These are phyloP conservation scores for Aspergillus phoenicis DNA, from an alignment of 2,329 filamentous ascomycete genomes.

Conservation along the genomic window DNA sequence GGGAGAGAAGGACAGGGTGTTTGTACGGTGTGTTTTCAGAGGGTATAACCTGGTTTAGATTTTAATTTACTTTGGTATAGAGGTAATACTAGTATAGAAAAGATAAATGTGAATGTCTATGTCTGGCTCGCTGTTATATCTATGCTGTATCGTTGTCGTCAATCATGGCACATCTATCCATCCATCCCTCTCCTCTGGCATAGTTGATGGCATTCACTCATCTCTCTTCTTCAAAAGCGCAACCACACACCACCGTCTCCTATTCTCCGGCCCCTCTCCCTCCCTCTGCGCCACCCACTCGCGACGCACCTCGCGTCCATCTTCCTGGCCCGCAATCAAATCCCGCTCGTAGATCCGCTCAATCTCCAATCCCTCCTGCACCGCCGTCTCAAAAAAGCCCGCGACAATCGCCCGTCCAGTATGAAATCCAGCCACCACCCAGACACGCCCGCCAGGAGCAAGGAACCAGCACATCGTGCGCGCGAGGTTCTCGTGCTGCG, in stretches of 20 bases:
- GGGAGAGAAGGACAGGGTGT: conserved; percentile 87
- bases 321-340: conserved; percentile 41
- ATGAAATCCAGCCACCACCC: conserved; percentile 61
- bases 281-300: conserved; percentile 51
- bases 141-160: too few relatives aligned
- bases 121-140: too few relatives aligned
- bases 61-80: background rate
- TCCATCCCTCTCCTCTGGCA: too few relatives aligned
- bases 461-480: conserved; percentile 60
- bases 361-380: conserved; percentile 49
- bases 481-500: conserved; percentile 59
- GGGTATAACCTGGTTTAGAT: conserved; percentile 25
- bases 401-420: conserved; percentile 60
- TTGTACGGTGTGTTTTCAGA: conserved; percentile 79
- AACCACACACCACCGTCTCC: conserved; percentile 61
- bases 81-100: background rate
- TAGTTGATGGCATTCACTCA: background rate
- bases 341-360: conserved; percentile 61
- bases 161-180: too few relatives aligned
- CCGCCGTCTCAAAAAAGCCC: conserved; percentile 56
- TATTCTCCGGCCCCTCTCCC: conserved; percentile 51
- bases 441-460: conserved; percentile 42
- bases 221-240: conserved; percentile 41
- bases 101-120: too few relatives aligned
- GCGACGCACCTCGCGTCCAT: conserved; percentile 48